Evolutionary conservation across 1,139 yeast species (phyloP).

Genomic region (Pichia sp.): DNA sequence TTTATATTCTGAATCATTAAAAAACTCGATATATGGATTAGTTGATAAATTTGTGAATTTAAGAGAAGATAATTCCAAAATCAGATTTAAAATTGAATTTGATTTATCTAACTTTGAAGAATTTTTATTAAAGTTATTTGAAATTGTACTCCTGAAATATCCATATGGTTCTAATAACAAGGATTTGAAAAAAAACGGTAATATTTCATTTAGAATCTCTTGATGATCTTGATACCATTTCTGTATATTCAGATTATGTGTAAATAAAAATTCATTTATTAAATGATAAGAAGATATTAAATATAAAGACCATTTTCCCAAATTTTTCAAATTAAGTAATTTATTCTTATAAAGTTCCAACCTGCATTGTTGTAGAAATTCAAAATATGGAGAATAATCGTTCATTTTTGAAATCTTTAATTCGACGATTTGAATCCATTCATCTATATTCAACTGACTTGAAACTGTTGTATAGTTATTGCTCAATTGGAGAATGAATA

Average conservation of each 20-base stretch:
- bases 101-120: background rate
- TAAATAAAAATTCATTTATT: constrained; percentile 1
- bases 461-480: too few relatives aligned
- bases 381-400: background rate
- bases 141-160: constrained; percentile 1
- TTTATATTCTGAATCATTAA: background rate
- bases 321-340: background rate
- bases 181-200: constrained; percentile 1
- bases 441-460: too few relatives aligned
- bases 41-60: background rate
- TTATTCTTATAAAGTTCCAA: background rate
- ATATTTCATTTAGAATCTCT: background rate
- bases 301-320: constrained; percentile 1
- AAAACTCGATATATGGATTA: background rate
- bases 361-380: background rate
- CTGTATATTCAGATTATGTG: too few relatives aligned
- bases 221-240: background rate
- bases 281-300: background rate
- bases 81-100: too few relatives aligned
- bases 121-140: background rate
- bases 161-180: constrained; percentile 10
- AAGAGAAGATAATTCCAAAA: background rate
- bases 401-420: background rate
- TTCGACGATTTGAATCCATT: background rate
- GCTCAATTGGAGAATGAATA: too few relatives aligned